Conservation (phyloP, 106 monocot species). For the Agapanthus africanus region DNA sequence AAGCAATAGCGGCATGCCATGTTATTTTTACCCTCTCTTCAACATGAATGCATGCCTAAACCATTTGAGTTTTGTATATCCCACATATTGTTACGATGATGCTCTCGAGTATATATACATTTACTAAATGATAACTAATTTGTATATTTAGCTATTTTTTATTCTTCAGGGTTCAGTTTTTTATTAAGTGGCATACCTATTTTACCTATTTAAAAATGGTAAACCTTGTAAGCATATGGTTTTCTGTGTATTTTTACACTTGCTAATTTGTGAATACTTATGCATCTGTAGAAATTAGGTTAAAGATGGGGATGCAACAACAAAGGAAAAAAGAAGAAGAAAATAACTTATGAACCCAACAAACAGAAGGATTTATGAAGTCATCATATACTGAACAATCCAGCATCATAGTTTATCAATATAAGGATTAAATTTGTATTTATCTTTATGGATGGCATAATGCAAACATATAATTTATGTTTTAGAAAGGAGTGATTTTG, state of each 20-base stretch:
- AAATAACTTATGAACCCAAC: not conserved
- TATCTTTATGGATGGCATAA: not conserved
- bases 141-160: constrained; percentile 2
- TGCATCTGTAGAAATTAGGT: not conserved
- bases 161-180: not conserved
- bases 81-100: not conserved
- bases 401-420: not conserved
- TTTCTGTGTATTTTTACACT: not conserved
- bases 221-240: not conserved
- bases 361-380: not conserved
- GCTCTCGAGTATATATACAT: not conserved
- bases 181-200: no score
- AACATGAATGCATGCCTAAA: not conserved
- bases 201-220: not conserved
- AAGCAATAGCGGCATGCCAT: not conserved
- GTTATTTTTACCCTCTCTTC: not conserved
- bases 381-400: not conserved
- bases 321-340: no score
- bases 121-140: not conserved
- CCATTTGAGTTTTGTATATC: not conserved
- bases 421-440: not conserved
- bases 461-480: not conserved
- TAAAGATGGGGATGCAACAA: not conserved
- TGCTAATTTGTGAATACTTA: not conserved
- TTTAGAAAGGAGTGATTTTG: not conserved